Conservation (phyloP, 495 filamentous ascomycete genomes). For the Penicillium bialowiezense region DNA sequence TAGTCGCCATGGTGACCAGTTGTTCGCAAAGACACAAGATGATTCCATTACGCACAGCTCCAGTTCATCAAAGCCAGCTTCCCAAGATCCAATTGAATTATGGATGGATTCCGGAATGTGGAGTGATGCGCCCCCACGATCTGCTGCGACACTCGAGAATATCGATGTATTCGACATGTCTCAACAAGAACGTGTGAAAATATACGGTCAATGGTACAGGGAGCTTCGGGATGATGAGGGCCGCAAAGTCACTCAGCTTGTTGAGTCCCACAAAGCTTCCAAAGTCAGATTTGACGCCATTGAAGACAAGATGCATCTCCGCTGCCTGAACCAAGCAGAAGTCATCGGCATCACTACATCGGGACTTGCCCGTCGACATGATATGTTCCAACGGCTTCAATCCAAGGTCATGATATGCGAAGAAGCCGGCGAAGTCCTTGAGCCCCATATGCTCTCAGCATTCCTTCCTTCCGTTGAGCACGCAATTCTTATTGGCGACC, state of each 20-base stretch:
- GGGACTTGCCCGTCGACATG: conserved; percentile 64
- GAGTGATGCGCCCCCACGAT: neutral
- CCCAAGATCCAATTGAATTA: neutral
- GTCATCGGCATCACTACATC: conserved; percentile 77
- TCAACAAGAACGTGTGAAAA: neutral
- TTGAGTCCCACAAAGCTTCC: neutral
- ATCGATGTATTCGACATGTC: neutral
- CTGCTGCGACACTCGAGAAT: neutral
- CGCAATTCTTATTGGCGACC: conserved; percentile 74
- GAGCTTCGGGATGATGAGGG: neutral
- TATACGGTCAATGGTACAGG: neutral
- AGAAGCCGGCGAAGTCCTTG: conserved; percentile 76
- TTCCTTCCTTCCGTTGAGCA: conserved; percentile 71
- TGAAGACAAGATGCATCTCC: conserved; percentile 33
- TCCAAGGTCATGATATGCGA: conserved; percentile 73
- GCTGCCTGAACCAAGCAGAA: conserved; percentile 38
- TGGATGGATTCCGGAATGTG: neutral
- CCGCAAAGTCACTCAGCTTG: neutral
- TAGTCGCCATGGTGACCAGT: neutral
- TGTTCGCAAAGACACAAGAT: no score
- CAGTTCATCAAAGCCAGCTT: no score
- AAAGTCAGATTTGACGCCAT: neutral
- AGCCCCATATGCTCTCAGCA: conserved; percentile 66
- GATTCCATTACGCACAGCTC: no score
- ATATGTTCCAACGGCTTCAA: conserved; percentile 55